phyloP scores from a whole-genome alignment of 768 basidiomycete genomes.

The Ramaria sp. region DNA sequence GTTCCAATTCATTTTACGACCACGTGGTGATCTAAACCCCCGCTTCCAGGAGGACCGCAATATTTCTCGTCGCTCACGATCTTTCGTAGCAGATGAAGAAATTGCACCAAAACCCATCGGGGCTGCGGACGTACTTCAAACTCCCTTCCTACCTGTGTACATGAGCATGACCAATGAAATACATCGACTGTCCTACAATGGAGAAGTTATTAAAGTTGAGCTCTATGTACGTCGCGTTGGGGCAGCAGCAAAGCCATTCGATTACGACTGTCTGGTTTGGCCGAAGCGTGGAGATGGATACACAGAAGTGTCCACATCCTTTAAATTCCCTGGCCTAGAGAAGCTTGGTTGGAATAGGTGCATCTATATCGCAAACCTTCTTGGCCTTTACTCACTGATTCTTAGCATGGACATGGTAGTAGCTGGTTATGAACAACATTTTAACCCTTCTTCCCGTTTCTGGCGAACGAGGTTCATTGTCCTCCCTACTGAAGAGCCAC shows the following conservation, averaged over 20 bases:
- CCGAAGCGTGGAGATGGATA: conserved; percentile 83
- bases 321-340: conserved; percentile 69
- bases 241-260: conserved; percentile 41
- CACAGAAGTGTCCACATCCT: conserved; percentile 64
- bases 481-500: conserved; percentile 74
- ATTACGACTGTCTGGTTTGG: conserved; percentile 90
- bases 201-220: conserved; percentile 82
- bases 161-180: conserved; percentile 94
- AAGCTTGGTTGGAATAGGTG: conserved; percentile 84
- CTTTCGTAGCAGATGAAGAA: conserved; percentile 47
- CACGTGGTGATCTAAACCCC: conserved; percentile 13
- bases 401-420: conserved; percentile 77
- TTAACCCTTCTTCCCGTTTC: conserved; percentile 75
- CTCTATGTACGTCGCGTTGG: conserved; percentile 72
- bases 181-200: conserved; percentile 83
- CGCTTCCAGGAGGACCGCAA: conserved; percentile 26
- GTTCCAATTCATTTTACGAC: conserved; percentile 78
- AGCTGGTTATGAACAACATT: conserved; percentile 70
- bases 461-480: conserved; percentile 93
- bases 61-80: conserved; percentile 24
- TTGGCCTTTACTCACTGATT: background rate
- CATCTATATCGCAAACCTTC: background rate
- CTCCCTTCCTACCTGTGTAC: conserved; percentile 61
- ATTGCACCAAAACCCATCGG: conserved; percentile 44
- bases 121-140: conserved; percentile 52